Percentiles rank a stretch among this genome's conserved stretches.
Evolutionary conservation across 108 stramenopile species (phyloP).

Genomic region (Epipyxis sp.): DNA sequence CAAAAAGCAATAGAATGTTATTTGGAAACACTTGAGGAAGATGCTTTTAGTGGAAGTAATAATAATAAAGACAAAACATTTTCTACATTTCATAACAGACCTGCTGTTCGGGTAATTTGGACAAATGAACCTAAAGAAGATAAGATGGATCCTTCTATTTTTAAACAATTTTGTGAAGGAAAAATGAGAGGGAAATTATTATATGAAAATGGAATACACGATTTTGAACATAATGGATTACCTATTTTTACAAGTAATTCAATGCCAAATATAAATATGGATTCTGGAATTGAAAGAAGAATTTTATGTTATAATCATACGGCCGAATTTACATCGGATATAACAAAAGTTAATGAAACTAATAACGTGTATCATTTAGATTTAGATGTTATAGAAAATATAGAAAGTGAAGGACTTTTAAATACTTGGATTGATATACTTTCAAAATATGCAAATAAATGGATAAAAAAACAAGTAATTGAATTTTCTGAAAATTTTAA

Average conservation of each 20-base stretch:
- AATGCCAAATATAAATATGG: constrained; percentile 1
- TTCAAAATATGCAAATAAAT: not conserved
- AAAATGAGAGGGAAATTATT: not conserved
- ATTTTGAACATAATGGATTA: not conserved
- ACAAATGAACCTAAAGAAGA: not conserved
- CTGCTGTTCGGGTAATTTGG: not conserved
- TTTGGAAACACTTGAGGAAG: not conserved
- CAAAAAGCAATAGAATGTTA: not conserved
- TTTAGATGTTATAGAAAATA: not conserved
- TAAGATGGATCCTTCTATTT: no score
- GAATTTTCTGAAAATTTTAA: not conserved
- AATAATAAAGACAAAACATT: not conserved
- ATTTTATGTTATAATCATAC: not conserved
- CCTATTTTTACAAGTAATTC: not conserved
- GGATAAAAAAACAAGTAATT: not conserved
- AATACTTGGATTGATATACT: not conserved
- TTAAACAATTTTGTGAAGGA: not conserved
- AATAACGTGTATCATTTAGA: not conserved
- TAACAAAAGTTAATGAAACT: not conserved
- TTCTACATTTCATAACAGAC: not conserved
- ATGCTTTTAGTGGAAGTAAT: not conserved
- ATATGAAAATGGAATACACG: not conserved
- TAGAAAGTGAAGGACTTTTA: not conserved
- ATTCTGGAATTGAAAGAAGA: not conserved
- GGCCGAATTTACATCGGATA: not conserved